Percentiles rank a stretch among this genome's conserved stretches.
phyloP scores from a whole-genome alignment of 768 basidiomycete genomes.

The Mrakia hoshinonis region DNA sequence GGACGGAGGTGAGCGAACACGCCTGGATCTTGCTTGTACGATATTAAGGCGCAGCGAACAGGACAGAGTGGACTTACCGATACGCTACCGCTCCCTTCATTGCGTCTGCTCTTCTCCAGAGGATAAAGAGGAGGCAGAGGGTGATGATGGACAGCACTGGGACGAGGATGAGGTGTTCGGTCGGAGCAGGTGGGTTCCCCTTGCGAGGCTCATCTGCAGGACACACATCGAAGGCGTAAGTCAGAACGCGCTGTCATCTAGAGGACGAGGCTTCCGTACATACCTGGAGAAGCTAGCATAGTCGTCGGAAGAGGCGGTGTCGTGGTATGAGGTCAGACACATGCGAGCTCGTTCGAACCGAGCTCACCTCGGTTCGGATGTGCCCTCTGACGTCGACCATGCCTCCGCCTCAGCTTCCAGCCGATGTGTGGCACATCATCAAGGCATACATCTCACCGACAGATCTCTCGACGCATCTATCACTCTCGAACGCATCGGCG shows the following conservation, averaged over 20 bases:
- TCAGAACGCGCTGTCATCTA: not conserved
- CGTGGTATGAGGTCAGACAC: no score
- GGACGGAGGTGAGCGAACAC: constrained; percentile 1
- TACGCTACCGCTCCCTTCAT: constrained; percentile 2
- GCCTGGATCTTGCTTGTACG: not conserved
- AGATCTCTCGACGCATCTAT: no score
- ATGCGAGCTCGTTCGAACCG: no score
- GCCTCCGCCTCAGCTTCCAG: not conserved
- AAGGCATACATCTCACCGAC: no score
- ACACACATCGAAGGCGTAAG: not conserved
- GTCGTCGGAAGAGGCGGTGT: not conserved
- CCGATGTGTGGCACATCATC: not conserved
- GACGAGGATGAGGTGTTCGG: not conserved
- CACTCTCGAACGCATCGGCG: no score
- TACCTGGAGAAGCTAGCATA: not conserved
- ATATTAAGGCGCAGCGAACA: not conserved
- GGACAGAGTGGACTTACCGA: not conserved
- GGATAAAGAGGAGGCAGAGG: not conserved
- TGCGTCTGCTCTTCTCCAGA: not conserved
- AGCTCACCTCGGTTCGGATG: not conserved
- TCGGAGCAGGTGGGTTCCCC: not conserved
- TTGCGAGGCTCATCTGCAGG: not conserved
- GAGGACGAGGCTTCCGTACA: no score
- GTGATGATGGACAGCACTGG: not conserved
- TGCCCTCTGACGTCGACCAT: no score